Evolutionary conservation across 164 flowering plant genomes (phyloP), one percentile per base, ranked within the genome.

Genomic region (Akebia trifoliata): DNA sequence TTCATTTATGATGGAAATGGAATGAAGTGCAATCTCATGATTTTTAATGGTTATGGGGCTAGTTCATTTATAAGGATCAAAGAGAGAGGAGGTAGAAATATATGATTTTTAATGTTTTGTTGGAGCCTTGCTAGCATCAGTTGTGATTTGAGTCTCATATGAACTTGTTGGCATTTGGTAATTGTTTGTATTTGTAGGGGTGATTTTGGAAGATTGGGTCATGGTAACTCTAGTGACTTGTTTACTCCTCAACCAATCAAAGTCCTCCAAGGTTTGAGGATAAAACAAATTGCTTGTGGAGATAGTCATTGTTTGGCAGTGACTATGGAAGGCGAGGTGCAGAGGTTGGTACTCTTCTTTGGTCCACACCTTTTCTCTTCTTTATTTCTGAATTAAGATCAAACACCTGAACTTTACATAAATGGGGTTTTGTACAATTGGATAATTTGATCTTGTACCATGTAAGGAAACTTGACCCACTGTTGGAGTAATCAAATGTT

Each of bases 121-220:
- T 25, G 2, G n/a, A 17, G 26, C 11, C 20, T 40, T 40, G 2
- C 17, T 21, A 14, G 20, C 9, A 40, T 11, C 44, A 40, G 44
- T 4, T 47, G 7, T 14, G 2, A 50, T 31, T 56, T 61, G 12
- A 56, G 29, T 56, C 50, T 54, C 18, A 11, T 30, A 43, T 21
- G 36, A 39, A 38, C 42, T 45, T 51, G 15, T 25, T 7, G 8
- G 43, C 12, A 53, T 32, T 20, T 58, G 15, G 32, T 2, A 51
- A 21, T 44, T 48, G 31, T 67, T 56, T 59, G 29, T 50, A 38
- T 31, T 69, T 69, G 18, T 71, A 93, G 99, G 99, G 99, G 99
- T 69, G 99, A 93, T 72, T 93, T 93, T 81, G 99, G 99, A 72
- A 81, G 99, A 69, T 72, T 93, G 61, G 99, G 99, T 43, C 99